Conservation (phyloP, 2,329 filamentous ascomycete species). For the Talaromyces sp. region DNA sequence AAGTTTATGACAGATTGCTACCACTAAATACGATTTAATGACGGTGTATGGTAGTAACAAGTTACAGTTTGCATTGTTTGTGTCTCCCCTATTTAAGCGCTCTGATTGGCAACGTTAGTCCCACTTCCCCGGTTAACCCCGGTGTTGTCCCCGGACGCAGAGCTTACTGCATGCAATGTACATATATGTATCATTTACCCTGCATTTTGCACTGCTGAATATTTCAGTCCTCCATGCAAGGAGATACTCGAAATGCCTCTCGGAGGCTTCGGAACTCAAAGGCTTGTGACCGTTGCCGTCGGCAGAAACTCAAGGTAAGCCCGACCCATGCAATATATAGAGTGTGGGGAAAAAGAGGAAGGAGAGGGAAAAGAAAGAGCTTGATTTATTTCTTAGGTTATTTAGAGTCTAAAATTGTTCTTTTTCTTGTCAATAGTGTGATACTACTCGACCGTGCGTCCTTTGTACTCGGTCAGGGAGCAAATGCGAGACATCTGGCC, state of each 20-base stretch:
- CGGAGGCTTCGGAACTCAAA: constrained; percentile 9
- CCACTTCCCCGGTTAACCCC: not conserved
- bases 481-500: constrained; percentile 16
- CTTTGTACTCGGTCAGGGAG: constrained; percentile 15
- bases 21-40: not conserved
- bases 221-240: not conserved
- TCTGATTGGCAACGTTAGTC: not conserved
- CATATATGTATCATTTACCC: too few species aligned
- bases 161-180: too few species aligned
- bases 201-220: too few species aligned
- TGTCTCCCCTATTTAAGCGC: not conserved
- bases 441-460: constrained; percentile 50
- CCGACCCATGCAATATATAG: not conserved
- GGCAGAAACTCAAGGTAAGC: constrained; percentile 30
- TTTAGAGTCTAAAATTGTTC: not conserved
- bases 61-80: not conserved
- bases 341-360: not conserved
- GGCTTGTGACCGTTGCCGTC: constrained; percentile 18
- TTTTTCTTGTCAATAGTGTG: constrained; percentile 35
- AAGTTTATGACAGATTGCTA: not conserved
- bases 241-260: constrained; percentile 12
- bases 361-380: not conserved
- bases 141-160: not conserved
- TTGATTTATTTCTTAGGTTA: not conserved
- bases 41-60: not conserved